Percentiles rank a stretch among this genome's conserved stretches.
phyloP scores from a whole-genome alignment of 177 flowering plant genomes.

The Telopea speciosissima region DNA sequence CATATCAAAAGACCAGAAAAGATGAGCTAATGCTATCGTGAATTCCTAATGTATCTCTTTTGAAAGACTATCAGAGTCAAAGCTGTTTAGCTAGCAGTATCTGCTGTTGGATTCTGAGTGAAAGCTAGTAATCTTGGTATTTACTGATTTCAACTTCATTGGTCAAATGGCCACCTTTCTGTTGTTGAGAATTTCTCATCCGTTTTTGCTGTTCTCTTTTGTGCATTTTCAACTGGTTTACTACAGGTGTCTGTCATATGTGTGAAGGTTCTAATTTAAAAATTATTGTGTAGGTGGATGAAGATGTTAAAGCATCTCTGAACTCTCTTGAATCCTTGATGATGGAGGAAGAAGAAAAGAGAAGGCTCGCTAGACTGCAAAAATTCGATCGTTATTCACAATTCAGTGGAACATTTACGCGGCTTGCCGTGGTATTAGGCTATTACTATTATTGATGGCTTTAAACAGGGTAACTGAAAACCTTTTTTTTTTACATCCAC shows the following conservation, averaged over 20 bases:
- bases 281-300: constrained; percentile 32
- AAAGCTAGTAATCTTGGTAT: background rate
- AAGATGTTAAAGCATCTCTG: constrained; percentile 34
- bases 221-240: background rate
- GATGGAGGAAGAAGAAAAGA: constrained; percentile 74
- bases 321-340: constrained; percentile 56
- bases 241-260: background rate
- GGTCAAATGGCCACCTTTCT: background rate
- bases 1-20: too few species aligned
- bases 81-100: background rate
- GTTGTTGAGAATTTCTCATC: background rate
- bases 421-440: constrained; percentile 55
- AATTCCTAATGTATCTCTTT: background rate
- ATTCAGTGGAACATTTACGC: constrained; percentile 76
- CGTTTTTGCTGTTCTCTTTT: background rate
- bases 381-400: constrained; percentile 54
- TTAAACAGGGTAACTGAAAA: background rate
- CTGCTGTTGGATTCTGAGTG: background rate
- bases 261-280: background rate
- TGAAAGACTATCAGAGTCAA: background rate
- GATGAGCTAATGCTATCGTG: background rate
- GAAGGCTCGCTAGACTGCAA: constrained; percentile 37
- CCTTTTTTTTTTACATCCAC: background rate
- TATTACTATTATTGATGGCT: constrained; percentile 2
- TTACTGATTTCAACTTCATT: background rate